phyloP scores from a whole-genome alignment of 164 flowering plant species.

The Liquidambar formosana region DNA sequence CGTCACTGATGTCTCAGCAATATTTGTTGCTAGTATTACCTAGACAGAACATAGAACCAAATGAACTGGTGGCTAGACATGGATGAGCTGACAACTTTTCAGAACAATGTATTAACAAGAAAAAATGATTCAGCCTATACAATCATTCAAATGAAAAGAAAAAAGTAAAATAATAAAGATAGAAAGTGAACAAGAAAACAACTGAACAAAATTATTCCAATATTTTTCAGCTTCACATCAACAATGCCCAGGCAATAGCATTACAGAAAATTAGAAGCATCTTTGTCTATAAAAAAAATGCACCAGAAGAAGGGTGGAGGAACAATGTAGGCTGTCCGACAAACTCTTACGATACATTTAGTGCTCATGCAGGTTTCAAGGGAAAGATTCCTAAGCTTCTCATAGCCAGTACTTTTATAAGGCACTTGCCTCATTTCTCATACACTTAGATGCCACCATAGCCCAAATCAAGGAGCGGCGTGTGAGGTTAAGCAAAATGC shows the following conservation, averaged over 20 bases:
- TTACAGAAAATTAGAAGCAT: too few relatives aligned
- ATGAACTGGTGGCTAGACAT: neutral
- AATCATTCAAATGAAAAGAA: neutral
- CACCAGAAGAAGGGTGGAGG: neutral
- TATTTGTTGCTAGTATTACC: constrained; percentile 95
- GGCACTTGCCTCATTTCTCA: neutral
- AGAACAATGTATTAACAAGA: neutral
- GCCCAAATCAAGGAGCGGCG: too few relatives aligned
- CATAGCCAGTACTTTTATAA: neutral
- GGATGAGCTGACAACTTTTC: neutral
- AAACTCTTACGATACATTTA: too few relatives aligned
- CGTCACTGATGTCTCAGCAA: constrained; percentile 96
- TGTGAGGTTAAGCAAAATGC: neutral
- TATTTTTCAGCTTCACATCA: too few relatives aligned
- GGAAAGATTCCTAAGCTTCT: neutral
- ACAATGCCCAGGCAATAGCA: too few relatives aligned
- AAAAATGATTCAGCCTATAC: neutral
- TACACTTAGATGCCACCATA: neutral
- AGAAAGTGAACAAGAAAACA: too few relatives aligned
- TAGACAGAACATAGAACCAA: constrained; percentile 17
- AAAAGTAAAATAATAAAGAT: too few relatives aligned
- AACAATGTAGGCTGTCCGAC: neutral
- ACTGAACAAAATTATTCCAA: too few relatives aligned
- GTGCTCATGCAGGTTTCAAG: too few relatives aligned
- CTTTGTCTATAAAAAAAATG: too few relatives aligned